Evolutionary conservation across 441 rosid genomes (phyloP), one percentile per base, ranked within the genome.

Genomic region (Dalechampia spathulata): DNA sequence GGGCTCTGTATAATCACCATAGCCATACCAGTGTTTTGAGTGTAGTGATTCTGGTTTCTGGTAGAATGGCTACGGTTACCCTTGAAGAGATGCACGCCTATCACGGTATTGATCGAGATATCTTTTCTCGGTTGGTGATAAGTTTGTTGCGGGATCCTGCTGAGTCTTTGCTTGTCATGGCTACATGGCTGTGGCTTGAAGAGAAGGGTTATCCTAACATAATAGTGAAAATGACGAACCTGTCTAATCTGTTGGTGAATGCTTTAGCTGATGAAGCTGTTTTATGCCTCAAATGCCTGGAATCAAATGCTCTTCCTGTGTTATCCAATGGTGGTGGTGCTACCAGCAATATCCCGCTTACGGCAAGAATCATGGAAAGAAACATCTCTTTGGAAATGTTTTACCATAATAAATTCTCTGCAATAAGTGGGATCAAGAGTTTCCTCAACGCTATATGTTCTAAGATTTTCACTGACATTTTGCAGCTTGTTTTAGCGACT

Each of bases 101-200:
- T 64, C 90, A 81, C 48, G 43, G 70, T 23, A 58, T 73, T 7
- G 90, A 83, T 39, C 67, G 88, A 2, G 71, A 72, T 17, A 23
- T 80, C 0, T 86, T 86, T 66, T 49, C 74, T 23, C 71, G 74
- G 16, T 19, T 86, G 71, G 73, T 83, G 2, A 4, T 72, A 23
- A 53, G n/a, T 0, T 57, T 72, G 5, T 17, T 34, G 55, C 62
- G 81, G 48, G 44, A 75, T 0, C 80, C 76, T 2, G 78, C 68
- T 38, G 82, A 84, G 7, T 82, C 83, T 55, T 55, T 87, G 3
- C 65, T 83, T 2, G 63, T 80, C 56, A 66, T 86, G 67, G 79
- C 95, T 6, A 28, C 68, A 6, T 83, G 95, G 88, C 49, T 86
- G 15, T 86, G 88, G 88, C 76, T 87, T 3, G 90, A 87, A 66